Conservation (phyloP, 352 stramenopile genomes). For the Phytophthora cajani region DNA sequence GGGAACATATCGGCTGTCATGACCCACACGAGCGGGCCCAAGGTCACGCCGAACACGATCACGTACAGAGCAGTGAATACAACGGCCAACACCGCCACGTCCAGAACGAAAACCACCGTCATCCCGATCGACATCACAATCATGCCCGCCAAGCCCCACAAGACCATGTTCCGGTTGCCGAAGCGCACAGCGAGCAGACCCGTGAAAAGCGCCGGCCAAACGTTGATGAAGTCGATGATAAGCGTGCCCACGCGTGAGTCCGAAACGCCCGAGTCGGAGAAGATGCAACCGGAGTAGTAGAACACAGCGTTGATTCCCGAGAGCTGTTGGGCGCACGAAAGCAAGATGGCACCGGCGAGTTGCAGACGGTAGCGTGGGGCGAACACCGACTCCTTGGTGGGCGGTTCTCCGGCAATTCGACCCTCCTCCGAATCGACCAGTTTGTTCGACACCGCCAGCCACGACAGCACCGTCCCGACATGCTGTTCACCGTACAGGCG, state of each 20-base stretch:
- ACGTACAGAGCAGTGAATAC: constrained; percentile 18
- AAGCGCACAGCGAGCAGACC: constrained; percentile 14
- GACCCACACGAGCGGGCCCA: constrained; percentile 12
- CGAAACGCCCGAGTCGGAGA: constrained; percentile 4
- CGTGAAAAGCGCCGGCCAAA: constrained; percentile 14
- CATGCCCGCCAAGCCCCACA: constrained; percentile 14
- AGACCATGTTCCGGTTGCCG: constrained; percentile 19
- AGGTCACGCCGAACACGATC: constrained; percentile 10
- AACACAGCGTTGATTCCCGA: constrained; percentile 19
- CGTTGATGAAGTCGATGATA: constrained; percentile 18
- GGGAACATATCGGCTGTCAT: constrained; percentile 15
- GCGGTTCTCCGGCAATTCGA: constrained; percentile 19
- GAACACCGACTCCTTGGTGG: constrained; percentile 19
- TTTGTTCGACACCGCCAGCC: constrained; percentile 24
- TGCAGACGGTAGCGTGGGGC: constrained; percentile 11
- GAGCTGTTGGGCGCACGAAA: constrained; percentile 13
- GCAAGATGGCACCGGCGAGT: constrained; percentile 16
- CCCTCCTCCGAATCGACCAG: constrained; percentile 16
- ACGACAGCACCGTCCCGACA: constrained; percentile 22
- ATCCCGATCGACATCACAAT: constrained; percentile 20
- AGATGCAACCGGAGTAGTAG: constrained; percentile 12
- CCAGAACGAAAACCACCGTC: constrained; percentile 13
- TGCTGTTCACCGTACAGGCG: constrained; percentile 35
- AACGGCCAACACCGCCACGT: constrained; percentile 6
- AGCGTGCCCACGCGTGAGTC: constrained; percentile 7